Evolutionary conservation across 257 asterid genomes (phyloP), one percentile per base, ranked within the genome.

Genomic region (Forsythia viridissima): DNA sequence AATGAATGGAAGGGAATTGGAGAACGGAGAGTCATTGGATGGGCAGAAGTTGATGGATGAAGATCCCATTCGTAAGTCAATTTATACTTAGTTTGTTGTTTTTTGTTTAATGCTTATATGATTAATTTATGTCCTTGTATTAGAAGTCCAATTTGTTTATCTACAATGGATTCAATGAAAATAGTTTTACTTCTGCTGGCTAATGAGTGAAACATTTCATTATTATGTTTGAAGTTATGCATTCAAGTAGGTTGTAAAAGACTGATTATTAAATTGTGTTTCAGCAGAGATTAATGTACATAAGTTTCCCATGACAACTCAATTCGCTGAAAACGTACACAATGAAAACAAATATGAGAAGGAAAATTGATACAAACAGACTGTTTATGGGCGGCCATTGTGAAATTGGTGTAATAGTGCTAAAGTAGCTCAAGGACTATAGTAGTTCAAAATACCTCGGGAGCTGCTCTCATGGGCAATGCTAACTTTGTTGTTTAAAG

Each of bases 31-130:
- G 68, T 87, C 94, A 16, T 73, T 93, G 87, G 96, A 96, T 82
- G 93, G 97, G 99, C 91, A 91, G 84, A 87, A 83, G 76, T 77
- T 91, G 81, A 88, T 90, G 91, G 90, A 90, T 70, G 90, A 88
- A 65, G 92, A 92, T 81, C 89, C 86, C 42, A 83, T 73, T 80
- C 76, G 99, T 93, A 72, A 90, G 97, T 85, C 42, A 15, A 9
- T 69, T 40, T 30, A 52, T 76, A 3, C 39, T 46, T 13, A 24
- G 3, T 77, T 46, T 44, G 24, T 77, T 79, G 59, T 44, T 34
- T 4, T 71, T 34, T 52, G 6, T 15, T 16, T 37, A 57, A 37
- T 11, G 72, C 40, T 20, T 30, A 7, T 59, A 51, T 48, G 65
- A 13, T 46, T 15, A 11, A 15, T 63, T 30, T 24, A 12, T 42